A percentile compares a stretch with the other conserved stretches of the same genome.
phyloP scores from a whole-genome alignment of 2,329 filamentous ascomycete genomes.

The Lecanosticta acicola region DNA sequence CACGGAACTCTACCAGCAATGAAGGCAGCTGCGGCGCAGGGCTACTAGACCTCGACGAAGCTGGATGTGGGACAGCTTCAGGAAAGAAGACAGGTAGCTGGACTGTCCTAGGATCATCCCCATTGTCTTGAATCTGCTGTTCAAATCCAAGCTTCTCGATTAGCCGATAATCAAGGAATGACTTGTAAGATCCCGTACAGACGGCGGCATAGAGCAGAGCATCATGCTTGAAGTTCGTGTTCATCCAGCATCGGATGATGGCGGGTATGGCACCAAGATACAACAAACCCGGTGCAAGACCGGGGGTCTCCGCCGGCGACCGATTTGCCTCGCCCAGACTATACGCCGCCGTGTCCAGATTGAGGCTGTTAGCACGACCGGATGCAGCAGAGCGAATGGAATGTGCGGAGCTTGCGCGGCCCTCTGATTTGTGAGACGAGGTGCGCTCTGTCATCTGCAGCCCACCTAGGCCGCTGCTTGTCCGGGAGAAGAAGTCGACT shows the following conservation, averaged over 20 bases:
- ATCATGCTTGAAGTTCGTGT: constrained; percentile 80
- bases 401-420: constrained; percentile 80
- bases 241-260: constrained; percentile 94
- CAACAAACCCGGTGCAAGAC: constrained; percentile 76
- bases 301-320: constrained; percentile 65
- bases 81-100: constrained; percentile 81
- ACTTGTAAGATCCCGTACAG: constrained; percentile 86
- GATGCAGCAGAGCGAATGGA: constrained; percentile 73
- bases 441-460: constrained; percentile 83
- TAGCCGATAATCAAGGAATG: constrained; percentile 70
- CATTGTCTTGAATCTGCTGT: constrained; percentile 41
- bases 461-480: constrained; percentile 61
- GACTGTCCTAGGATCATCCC: constrained; percentile 61
- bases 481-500: constrained; percentile 73
- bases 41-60: constrained; percentile 66
- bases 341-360: constrained; percentile 69
- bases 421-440: constrained; percentile 91
- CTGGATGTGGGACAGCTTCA: constrained; percentile 76
- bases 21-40: constrained; percentile 74
- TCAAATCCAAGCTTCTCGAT: constrained; percentile 68
- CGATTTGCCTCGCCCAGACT: constrained; percentile 59
- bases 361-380: constrained; percentile 80
- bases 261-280: constrained; percentile 84
- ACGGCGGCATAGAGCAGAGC: constrained; percentile 85
- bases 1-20: constrained; percentile 72